phyloP scores from a whole-genome alignment of 768 basidiomycete species.

The Omphalotus guepiniiformis region DNA sequence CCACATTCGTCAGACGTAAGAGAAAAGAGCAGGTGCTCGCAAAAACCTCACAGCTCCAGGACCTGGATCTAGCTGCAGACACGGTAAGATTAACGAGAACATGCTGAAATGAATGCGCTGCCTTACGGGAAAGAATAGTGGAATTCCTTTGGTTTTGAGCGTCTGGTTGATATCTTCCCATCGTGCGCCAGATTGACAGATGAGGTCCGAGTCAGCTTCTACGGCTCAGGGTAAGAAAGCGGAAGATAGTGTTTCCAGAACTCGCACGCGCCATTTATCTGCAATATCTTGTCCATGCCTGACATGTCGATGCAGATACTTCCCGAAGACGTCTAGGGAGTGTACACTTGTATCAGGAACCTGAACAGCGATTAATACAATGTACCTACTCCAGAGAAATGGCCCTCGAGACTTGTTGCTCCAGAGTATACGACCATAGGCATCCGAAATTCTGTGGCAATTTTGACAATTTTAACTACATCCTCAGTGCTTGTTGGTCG shows the following conservation, averaged over 20 bases:
- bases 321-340: constrained; percentile 37
- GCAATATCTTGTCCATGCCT: constrained; percentile 61
- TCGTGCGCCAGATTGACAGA: constrained; percentile 69
- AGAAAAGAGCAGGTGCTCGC: not conserved
- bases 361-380: too few species aligned
- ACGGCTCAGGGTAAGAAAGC: too few species aligned
- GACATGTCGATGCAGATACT: constrained; percentile 67
- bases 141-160: constrained; percentile 64
- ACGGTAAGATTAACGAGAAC: constrained; percentile 1
- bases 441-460: constrained; percentile 67
- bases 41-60: constrained; percentile 57
- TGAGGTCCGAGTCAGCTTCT: constrained; percentile 72
- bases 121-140: constrained; percentile 83
- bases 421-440: constrained; percentile 83
- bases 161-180: constrained; percentile 78
- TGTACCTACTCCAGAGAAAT: constrained; percentile 65
- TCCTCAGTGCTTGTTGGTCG: constrained; percentile 69
- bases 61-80: constrained; percentile 60
- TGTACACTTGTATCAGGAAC: not conserved
- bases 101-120: not conserved
- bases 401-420: constrained; percentile 85
- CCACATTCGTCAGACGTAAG: constrained; percentile 6
- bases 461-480: constrained; percentile 74
- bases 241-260: too few species aligned
- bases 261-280: constrained; percentile 47